Conservation (phyloP, 176 grass and related monocot genomes). For the Phoenix dactylifera region DNA sequence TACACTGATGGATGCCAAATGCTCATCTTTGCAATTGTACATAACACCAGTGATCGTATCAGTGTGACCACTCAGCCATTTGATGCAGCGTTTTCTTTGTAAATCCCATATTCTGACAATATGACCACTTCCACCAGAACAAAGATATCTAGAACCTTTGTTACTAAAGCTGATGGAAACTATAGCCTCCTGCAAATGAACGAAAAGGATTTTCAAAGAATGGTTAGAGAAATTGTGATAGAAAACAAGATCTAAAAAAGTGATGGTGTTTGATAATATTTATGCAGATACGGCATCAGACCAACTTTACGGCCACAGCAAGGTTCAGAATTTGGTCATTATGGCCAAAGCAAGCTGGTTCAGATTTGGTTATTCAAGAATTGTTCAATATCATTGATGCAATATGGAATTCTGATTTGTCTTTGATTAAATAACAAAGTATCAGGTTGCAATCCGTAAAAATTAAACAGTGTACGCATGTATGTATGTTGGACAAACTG, state of each 20-base stretch:
- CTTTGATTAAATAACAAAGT: too few species aligned
- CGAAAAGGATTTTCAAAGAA: not conserved
- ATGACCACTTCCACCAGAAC: constrained; percentile 87
- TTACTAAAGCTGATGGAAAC: constrained; percentile 94
- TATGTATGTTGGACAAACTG: too few species aligned
- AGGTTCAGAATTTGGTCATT: too few species aligned
- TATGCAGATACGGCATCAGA: too few species aligned
- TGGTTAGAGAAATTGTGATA: constrained; percentile 9
- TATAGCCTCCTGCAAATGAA: constrained; percentile 77
- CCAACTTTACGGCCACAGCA: too few species aligned
- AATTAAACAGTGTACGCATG: too few species aligned
- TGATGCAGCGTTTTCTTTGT: constrained; percentile 11
- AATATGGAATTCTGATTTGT: too few species aligned
- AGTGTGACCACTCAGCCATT: constrained; percentile 31
- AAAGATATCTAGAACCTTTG: constrained; percentile 93
- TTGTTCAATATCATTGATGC: too few species aligned
- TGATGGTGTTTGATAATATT: too few species aligned
- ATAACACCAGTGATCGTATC: constrained; percentile 90
- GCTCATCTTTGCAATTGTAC: constrained; percentile 97
- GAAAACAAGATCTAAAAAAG: constrained; percentile 10
- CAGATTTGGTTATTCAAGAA: too few species aligned
- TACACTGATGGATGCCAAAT: constrained; percentile 91
- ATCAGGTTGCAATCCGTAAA: too few species aligned
- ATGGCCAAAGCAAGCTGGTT: too few species aligned
- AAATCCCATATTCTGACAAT: constrained; percentile 40